Conservation (phyloP, 2,329 filamentous ascomycete genomes). For the Talaromyces sp. region DNA sequence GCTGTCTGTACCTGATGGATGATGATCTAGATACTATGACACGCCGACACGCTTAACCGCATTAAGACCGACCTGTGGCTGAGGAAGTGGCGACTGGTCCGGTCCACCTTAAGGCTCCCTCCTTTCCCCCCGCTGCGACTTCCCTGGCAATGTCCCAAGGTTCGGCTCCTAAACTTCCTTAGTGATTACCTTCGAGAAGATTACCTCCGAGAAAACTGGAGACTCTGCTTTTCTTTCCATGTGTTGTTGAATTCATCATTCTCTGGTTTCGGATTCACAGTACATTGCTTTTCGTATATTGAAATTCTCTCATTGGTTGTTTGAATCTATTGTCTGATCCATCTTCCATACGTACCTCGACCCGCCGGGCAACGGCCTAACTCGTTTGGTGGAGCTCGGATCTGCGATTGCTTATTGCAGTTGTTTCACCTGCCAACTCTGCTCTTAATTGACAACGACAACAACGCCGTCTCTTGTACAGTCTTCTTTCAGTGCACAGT, state of each 20-base stretch:
- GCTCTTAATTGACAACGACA: background rate
- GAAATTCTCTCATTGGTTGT: background rate
- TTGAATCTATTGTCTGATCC: too few species aligned
- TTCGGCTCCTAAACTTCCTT: background rate
- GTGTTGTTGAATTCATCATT: too few species aligned
- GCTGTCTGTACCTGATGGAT: too few species aligned
- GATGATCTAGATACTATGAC: background rate
- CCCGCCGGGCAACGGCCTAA: background rate
- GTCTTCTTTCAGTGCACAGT: background rate
- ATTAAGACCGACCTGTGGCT: background rate
- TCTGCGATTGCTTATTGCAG: background rate
- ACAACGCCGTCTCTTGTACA: background rate
- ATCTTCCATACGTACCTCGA: background rate
- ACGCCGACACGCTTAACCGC: background rate
- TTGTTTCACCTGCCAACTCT: background rate
- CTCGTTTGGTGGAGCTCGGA: background rate
- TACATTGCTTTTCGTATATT: background rate
- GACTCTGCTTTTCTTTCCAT: background rate
- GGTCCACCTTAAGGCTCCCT: background rate
- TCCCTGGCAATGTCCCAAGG: background rate
- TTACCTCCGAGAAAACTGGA: background rate
- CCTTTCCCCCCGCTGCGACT: background rate
- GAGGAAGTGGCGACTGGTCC: background rate
- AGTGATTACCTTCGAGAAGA: background rate
- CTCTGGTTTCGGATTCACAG: background rate